A percentile compares a stretch with the other conserved stretches of the same genome.
Evolutionary conservation across 225 moss, liverwort and hornwort genomes (phyloP).

Genomic region (Straminergon stramineum): DNA sequence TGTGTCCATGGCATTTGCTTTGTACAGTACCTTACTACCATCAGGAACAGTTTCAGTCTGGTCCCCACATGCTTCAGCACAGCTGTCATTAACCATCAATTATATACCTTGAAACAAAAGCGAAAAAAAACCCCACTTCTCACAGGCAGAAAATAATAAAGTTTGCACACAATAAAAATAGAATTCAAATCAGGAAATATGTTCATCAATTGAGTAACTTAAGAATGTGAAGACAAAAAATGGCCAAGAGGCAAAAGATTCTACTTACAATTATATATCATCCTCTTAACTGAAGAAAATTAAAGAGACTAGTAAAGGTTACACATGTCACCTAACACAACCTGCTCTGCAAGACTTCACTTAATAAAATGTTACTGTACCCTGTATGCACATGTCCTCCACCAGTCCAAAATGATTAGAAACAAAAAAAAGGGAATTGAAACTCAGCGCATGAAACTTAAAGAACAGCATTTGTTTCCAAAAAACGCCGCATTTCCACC

Average conservation of each 20-base stretch:
- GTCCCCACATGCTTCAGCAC: slow-evolving; percentile 1
- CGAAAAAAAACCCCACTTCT: no score
- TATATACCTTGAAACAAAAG: not conserved
- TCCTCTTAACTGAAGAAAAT: not conserved
- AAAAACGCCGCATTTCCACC: not conserved
- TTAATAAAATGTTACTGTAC: not conserved
- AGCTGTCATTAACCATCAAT: not conserved
- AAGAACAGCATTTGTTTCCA: not conserved
- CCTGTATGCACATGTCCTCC: not conserved
- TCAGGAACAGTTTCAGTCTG: not conserved
- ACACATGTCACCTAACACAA: not conserved
- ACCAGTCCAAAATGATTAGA: not conserved
- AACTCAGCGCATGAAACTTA: not conserved
- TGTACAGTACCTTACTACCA: not conserved
- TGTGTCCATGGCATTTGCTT: not conserved
- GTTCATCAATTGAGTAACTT: no score
- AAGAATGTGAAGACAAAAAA: not conserved
- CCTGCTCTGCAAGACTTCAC: not conserved
- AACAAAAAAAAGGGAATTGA: not conserved
- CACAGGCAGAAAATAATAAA: not conserved
- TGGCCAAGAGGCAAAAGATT: not conserved
- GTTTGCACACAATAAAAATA: not conserved
- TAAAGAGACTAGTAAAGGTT: not conserved
- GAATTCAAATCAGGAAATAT: not conserved
- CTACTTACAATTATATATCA: not conserved